Conservation (phyloP, 169 alveolate genomes). For the Plasmodium falciparum region DNA sequence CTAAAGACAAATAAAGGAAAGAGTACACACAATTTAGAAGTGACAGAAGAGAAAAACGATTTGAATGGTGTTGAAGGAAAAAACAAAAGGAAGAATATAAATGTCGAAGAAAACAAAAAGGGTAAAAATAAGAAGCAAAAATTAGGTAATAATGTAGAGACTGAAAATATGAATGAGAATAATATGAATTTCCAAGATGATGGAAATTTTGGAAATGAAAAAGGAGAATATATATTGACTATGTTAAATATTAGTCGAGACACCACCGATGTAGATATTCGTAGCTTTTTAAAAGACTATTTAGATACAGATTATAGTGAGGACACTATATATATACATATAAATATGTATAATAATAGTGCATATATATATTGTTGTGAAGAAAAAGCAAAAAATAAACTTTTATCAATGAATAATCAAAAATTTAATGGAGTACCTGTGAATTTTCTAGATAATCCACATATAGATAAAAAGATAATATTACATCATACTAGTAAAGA, state of each 20-base stretch:
- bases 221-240: constrained; percentile 22
- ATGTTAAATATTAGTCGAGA: constrained; percentile 35
- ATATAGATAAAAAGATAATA: neutral
- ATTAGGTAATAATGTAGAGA: constrained; percentile 3
- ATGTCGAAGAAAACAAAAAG: neutral
- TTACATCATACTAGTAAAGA: neutral
- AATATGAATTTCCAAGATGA: neutral
- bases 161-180: neutral
- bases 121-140: constrained; percentile 48
- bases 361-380: constrained; percentile 53
- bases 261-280: constrained; percentile 17
- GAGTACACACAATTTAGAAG: neutral
- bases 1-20: neutral
- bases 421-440: constrained; percentile 47
- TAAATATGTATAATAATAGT: neutral
- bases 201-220: neutral
- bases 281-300: constrained; percentile 11
- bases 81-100: constrained; percentile 32
- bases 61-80: constrained; percentile 18
- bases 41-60: neutral
- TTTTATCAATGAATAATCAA: constrained; percentile 10
- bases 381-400: neutral
- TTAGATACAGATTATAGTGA: constrained; percentile 22
- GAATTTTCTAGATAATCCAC: constrained; percentile 13
- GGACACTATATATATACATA: neutral